Base-by-base conservation (phyloP, 768 basidiomycete species). In the Russula ochroleuca region DNA sequence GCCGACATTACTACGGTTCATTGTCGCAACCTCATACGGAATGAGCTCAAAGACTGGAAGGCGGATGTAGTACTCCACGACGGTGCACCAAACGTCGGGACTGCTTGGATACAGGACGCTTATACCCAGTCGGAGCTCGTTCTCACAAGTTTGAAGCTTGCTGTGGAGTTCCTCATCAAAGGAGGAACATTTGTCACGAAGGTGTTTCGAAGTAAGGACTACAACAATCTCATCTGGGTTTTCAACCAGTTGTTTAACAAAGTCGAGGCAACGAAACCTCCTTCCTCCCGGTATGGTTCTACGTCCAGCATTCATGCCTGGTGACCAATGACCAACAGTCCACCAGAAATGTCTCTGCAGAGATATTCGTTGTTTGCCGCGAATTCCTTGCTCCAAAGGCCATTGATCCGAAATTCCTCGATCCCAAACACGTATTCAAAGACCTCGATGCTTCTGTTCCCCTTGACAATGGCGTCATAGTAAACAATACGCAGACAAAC, bases 1-100 rank as follows among this genome's bases (percentile, higher is more conserved):
- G 80, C 92, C 59, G 97, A 99, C 72, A 98, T 99, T 70, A 99
- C 97, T 19, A 97, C 94, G 5, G 75, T 86, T 1, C 85, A 90
- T 57, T 99, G 97, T 76, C 88, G 97, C 50, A 86, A 88, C 71
- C 83, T 89, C 61, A 84, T 99, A 62, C 85, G 92, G 61, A 78
- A 79, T 25, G 93, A 97, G 74, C 77, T 98, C 67, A 98, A 98
- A 74, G 94, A 98, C 73, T 99, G 97, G 97, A 96, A 94, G 77
- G 97, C 97, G 21, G 97, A 99, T 72, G 85, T 98, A 58, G 94
- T 99, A 15, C 84, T 99, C 62, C 97, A 99, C 73, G 97, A 99
- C 75, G 97, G 97, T 78, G 97, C 97, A 45, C 97, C 97, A 25
- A 99, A 99, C 74, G 97, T 99, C 74, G 97, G 97, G 79, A 92